phyloP scores from a whole-genome alignment of 2,329 filamentous ascomycete species.

The Arthrobotrys pseudoclavata region DNA sequence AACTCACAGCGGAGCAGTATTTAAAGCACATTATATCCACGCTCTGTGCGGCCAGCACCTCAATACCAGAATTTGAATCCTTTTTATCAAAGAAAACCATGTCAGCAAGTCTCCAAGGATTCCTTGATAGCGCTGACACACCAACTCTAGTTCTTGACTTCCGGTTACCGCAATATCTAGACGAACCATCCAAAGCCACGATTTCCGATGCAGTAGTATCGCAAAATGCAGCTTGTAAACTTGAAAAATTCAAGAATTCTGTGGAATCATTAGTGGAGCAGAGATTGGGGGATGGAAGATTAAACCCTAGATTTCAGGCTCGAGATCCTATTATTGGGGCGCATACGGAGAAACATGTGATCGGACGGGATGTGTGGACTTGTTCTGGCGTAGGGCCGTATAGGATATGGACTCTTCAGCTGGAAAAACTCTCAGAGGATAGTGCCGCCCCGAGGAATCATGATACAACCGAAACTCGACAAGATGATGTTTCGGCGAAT shows the following conservation, averaged over 20 bases:
- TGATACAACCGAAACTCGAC: background rate
- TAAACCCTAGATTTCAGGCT: background rate
- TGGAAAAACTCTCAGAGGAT: background rate
- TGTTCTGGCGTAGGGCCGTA: conserved; percentile 19
- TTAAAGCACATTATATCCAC: too few relatives aligned
- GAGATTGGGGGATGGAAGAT: background rate
- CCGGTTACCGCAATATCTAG: conserved; percentile 13
- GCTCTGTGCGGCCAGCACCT: too few relatives aligned
- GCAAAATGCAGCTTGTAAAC: conserved; percentile 21
- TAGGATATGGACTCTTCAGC: conserved; percentile 34
- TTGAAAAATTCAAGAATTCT: background rate
- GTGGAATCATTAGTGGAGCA: conserved; percentile 13
- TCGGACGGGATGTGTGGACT: background rate
- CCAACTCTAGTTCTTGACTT: conserved; percentile 40
- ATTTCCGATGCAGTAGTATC: conserved; percentile 18
- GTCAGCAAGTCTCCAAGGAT: conserved; percentile 4
- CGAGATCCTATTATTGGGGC: background rate
- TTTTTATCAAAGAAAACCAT: background rate
- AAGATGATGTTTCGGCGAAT: background rate
- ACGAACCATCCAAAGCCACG: conserved; percentile 8
- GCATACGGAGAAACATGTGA: background rate
- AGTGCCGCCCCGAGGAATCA: too few relatives aligned
- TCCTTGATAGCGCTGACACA: conserved; percentile 31
- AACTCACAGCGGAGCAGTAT: background rate
- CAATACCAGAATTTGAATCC: too few relatives aligned